Conservation (phyloP, 169 alveolate species). For the Plasmodium knowlesi region DNA sequence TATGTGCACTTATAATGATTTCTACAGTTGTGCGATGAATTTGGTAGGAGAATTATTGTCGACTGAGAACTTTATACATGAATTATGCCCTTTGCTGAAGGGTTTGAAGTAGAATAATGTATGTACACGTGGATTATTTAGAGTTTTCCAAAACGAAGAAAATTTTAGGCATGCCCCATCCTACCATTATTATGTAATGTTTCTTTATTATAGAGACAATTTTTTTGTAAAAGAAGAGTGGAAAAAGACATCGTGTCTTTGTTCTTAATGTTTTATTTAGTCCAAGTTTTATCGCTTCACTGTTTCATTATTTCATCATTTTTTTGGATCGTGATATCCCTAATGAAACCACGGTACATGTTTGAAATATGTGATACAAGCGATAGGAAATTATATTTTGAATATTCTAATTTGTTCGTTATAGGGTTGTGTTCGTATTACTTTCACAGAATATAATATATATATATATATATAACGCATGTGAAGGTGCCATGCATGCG, state of each 20-base stretch:
- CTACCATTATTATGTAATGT: not conserved
- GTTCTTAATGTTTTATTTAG: not conserved
- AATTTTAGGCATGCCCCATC: not conserved
- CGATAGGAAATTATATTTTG: not conserved
- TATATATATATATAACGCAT: not conserved
- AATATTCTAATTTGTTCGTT: not conserved
- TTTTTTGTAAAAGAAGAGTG: not conserved
- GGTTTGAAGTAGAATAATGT: not conserved
- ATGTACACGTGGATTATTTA: not conserved
- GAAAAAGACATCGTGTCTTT: not conserved
- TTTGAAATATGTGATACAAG: not conserved
- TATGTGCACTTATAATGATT: not conserved
- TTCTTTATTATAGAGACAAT: not conserved
- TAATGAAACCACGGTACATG: not conserved
- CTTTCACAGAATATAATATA: not conserved
- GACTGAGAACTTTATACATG: not conserved
- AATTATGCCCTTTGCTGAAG: not conserved
- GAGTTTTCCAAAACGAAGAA: not conserved
- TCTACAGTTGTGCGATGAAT: not conserved
- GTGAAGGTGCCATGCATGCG: not conserved
- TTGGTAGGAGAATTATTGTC: not conserved
- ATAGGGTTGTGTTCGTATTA: not conserved
- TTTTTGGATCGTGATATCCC: not conserved
- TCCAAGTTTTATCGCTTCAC: not conserved
- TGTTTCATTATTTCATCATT: not conserved